Base-by-base conservation (phyloP, 805 yeast species). In the Sungouiozyma ichnusensis region DNA sequence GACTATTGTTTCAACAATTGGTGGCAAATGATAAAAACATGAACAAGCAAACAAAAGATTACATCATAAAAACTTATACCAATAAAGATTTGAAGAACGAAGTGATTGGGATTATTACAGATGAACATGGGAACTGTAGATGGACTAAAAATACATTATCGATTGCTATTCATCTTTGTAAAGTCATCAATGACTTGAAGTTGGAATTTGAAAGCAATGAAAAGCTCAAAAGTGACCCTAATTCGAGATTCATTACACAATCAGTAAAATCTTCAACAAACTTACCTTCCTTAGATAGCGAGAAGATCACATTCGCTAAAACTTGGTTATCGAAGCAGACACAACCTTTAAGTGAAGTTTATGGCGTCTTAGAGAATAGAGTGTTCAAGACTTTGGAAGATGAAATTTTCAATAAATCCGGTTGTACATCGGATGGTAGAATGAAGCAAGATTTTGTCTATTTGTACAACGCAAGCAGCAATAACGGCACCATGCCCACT, bases 271-370 rank as follows among this genome's bases (percentile, higher is more conserved):
- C 27, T 9, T 33, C 41, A 8, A 11, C 20, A 9, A 15, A 27
- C 16, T 18, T 41, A 8, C 67, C 57, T 2, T 35, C 53, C 3
- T 42, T 60, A 35, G 58, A 55, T 36, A 51, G 52, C 20, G 41
- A 50, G 2, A 62, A 57, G 41, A 51, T 62, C 0, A 72, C 72
- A 44, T 81, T 85, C 58, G 76, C 82, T 35, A 76, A 76, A 58
- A 75, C 79, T 49, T 85, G 95, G 95, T 69, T 86, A 37, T 68
- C 82, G 38, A 84, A 81, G 56, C 94, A 86, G 62, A 81, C 88
- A 11, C 95, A 85, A 62, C 95, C 95, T 38, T 68, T 68, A 45
- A 78, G 90, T 6, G 79, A 75, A 40, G 82, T 85, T 33, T 85
- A 85, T 57, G 79, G 80, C 4, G 68, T 85, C 38, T 68, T 86